Percentiles rank a stretch among this genome's conserved stretches.
phyloP scores from a whole-genome alignment of 768 basidiomycete genomes.

The Xerocomus spinulosus region DNA sequence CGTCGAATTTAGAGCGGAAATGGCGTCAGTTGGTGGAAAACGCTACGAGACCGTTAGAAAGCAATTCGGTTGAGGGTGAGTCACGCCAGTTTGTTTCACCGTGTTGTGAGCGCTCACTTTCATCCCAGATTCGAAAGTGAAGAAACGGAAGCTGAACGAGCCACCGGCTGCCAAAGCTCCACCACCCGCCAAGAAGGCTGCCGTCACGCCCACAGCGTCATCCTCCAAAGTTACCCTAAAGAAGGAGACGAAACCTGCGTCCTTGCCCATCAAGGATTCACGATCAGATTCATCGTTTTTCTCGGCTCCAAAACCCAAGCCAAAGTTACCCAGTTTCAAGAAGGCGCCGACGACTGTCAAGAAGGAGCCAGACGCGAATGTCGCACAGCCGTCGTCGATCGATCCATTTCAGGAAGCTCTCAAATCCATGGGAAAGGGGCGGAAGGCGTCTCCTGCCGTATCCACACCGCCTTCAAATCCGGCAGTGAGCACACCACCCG shows the following conservation, averaged over 20 bases:
- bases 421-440: slow-evolving; percentile 63
- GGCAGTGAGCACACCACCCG: slow-evolving; percentile 30
- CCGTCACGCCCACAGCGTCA: slow-evolving; percentile 33
- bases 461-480: slow-evolving; percentile 50
- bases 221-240: slow-evolving; percentile 41
- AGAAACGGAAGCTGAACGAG: slow-evolving; percentile 73
- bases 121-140: slow-evolving; percentile 49
- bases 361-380: slow-evolving; percentile 51
- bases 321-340: slow-evolving; percentile 82
- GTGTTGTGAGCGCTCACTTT: slow-evolving; percentile 23
- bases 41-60: slow-evolving; percentile 42
- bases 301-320: slow-evolving; percentile 79
- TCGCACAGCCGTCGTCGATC: slow-evolving; percentile 71
- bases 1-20: slow-evolving; percentile 78
- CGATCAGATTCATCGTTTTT: slow-evolving; percentile 88
- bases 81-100: slow-evolving; percentile 47
- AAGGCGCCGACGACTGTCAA: slow-evolving; percentile 56
- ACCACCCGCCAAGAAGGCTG: slow-evolving; percentile 64
- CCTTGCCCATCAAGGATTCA: slow-evolving; percentile 58
- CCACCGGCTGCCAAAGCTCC: slow-evolving; percentile 40
- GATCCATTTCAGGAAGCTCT: slow-evolving; percentile 83
- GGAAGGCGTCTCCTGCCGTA: slow-evolving; percentile 58
- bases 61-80: slow-evolving; percentile 63
- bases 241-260: slow-evolving; percentile 46
- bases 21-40: slow-evolving; percentile 65